These are phyloP conservation scores for Sclerotiophoma versabilis DNA, from an alignment of 2,329 filamentous ascomycete genomes.

Conservation along the genomic window DNA sequence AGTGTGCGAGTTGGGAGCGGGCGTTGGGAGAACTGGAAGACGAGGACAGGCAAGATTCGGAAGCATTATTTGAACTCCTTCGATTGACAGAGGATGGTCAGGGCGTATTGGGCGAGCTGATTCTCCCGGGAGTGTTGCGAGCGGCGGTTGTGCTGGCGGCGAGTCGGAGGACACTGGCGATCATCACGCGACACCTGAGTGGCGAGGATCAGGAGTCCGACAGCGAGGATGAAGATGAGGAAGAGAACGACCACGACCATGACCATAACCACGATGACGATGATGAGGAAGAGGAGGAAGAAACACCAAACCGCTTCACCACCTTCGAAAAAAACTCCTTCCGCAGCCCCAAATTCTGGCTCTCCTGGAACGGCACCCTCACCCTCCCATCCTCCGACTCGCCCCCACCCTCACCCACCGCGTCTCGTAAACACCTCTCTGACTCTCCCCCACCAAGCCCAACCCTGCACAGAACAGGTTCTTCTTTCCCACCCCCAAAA, in stretches of 20 bases:
- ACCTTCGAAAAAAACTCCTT: conserved; percentile 39
- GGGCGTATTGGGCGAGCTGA: conserved; percentile 29
- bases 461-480: neutral
- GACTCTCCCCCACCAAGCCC: conserved; percentile 4
- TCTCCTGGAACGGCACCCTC: conserved; percentile 30
- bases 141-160: conserved; percentile 28
- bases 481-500: conserved; percentile 3
- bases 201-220: conserved; percentile 7
- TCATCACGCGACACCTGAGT: conserved; percentile 6
- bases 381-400: neutral
- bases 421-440: neutral
- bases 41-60: neutral
- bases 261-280: neutral
- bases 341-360: conserved; percentile 37
- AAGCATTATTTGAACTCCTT: conserved; percentile 27
- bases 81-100: conserved; percentile 28
- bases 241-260: neutral
- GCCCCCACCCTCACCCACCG: neutral
- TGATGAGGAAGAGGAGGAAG: neutral
- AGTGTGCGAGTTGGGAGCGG: conserved; percentile 31
- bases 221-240: conserved; percentile 5
- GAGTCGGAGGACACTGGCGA: conserved; percentile 23
- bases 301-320: conserved; percentile 21
- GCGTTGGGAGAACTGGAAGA: neutral
- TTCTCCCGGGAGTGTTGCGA: conserved; percentile 23